Evolutionary conservation across 179 eudicot genomes (phyloP), one percentile per base, ranked within the genome.

Genomic region (Drosera spatulata): DNA sequence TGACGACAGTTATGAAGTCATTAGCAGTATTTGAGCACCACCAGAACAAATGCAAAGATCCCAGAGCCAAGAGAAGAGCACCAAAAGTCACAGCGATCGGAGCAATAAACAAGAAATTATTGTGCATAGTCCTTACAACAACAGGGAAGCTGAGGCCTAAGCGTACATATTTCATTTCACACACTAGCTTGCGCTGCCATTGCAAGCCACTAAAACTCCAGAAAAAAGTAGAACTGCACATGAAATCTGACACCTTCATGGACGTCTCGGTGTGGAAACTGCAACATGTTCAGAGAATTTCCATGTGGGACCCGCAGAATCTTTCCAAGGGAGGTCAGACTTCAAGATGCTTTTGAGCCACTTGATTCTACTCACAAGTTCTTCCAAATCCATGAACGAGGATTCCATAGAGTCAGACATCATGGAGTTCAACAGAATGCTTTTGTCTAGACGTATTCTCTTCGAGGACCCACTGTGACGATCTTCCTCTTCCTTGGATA

Each of bases 281-380:
- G 68, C 62, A 51, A 67, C 68, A 64, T 70, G 73, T 63, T 79
- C 79, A 46, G 77, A 61, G 77, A 84, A 79, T 59, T 86, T 75
- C 96, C 95, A 88, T 14, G 68, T 61, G 50, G 71, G 61, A 14
- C 59, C 67, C 54, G n/a, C 41, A 69, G 76, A 59, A 58, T 65
- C 66, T 4, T 73, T 47, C 7, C 65, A 62, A 50, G 78, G 67
- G 60, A 57, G 61, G 49, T 72, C 88, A 45, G n/a, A 49, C 61
- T 80, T 73, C 61, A 89, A 63, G 52, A 82, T 69, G 39, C 52
- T 64, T 66, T 76, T 78, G 38, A 89, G 66, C 97, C 91, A 84
- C 60, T 82, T 80, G 38, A 86, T 70, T 71, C 71, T 80, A 79
- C 66, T 83, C 10, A 71, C 71, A 66, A 86, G 85, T 67, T 86